These are phyloP conservation scores for Lactifluus rugatus DNA, from an alignment of 768 basidiomycete genomes.

Conservation along the genomic window DNA sequence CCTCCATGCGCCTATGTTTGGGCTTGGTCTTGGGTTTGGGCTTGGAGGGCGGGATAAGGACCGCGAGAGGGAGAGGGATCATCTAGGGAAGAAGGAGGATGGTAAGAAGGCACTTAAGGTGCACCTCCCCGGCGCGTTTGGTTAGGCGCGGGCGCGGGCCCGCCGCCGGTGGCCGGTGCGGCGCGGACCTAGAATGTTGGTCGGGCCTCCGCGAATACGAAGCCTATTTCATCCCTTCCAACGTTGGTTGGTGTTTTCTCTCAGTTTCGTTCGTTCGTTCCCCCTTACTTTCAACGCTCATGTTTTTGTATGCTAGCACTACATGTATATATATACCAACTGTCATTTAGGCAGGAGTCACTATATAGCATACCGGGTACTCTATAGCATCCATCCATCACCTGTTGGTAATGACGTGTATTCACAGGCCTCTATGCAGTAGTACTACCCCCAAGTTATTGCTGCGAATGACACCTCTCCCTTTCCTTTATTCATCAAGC, in stretches of 20 bases:
- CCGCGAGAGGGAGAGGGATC: background rate
- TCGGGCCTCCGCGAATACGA: background rate
- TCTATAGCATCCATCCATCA: background rate
- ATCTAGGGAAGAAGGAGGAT: slow-evolving; percentile 4
- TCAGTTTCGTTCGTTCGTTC: background rate
- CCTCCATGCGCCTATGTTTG: slow-evolving; percentile 47
- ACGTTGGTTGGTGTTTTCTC: background rate
- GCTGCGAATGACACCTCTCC: background rate
- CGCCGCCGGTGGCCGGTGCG: background rate
- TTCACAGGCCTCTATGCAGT: background rate
- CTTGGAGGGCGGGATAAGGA: background rate
- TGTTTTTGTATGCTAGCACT: background rate
- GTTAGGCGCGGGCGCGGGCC: background rate
- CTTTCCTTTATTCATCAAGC: slow-evolving; percentile 24
- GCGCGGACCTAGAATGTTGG: background rate
- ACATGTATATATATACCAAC: slow-evolving; percentile 7
- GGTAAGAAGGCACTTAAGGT: background rate
- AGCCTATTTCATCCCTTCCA: background rate
- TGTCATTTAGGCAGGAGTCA: slow-evolving; percentile 1
- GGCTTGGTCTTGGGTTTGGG: slow-evolving; percentile 32
- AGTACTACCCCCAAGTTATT: background rate
- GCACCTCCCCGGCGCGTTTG: background rate
- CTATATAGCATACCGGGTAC: slow-evolving; percentile 5
- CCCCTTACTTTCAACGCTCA: background rate
- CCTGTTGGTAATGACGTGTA: slow-evolving; percentile 7